Percentiles rank a stretch among this genome's conserved stretches.
These are phyloP conservation scores for Calonectria fujianensis DNA, from an alignment of 2,329 filamentous ascomycete genomes.

Conservation along the genomic window DNA sequence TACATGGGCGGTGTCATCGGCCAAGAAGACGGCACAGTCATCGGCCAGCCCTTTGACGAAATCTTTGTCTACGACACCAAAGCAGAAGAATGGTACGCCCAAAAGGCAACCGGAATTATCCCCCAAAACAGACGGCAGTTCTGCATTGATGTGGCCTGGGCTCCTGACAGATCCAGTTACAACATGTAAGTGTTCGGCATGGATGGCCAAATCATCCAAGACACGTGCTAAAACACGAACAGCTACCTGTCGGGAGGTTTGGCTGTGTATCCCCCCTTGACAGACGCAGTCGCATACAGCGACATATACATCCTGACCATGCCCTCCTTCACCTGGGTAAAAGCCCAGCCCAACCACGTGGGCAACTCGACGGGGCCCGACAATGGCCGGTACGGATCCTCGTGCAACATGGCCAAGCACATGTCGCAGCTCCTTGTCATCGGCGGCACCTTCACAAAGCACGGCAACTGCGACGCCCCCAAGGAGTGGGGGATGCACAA, in stretches of 20 bases:
- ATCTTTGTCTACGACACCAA: background rate
- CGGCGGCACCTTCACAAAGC: slow-evolving; percentile 72
- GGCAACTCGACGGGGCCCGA: slow-evolving; percentile 57
- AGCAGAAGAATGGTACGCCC: background rate
- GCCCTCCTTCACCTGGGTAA: slow-evolving; percentile 70
- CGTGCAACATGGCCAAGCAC: slow-evolving; percentile 69
- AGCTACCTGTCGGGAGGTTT: slow-evolving; percentile 3
- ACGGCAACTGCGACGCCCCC: slow-evolving; percentile 68
- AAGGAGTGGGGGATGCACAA: slow-evolving; percentile 71
- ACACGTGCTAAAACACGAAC: background rate
- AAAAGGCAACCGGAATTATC: background rate
- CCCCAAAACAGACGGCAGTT: slow-evolving; percentile 21
- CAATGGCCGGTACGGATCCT: slow-evolving; percentile 69
- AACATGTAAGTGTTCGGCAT: slow-evolving; percentile 4
- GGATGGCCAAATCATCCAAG: background rate
- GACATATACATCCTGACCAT: slow-evolving; percentile 2
- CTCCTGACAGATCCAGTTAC: slow-evolving; percentile 3
- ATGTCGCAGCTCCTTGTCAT: slow-evolving; percentile 76
- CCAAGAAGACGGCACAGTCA: too few species aligned
- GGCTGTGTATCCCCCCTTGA: slow-evolving; percentile 16
- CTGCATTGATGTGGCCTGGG: slow-evolving; percentile 13
- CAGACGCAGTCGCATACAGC: background rate
- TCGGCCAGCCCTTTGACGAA: background rate
- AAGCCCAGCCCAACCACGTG: slow-evolving; percentile 64
- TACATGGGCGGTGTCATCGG: slow-evolving; percentile 2